Evolutionary conservation across 2,329 filamentous ascomycete genomes (phyloP).

Genomic region (Pestalotiopsis sp.): DNA sequence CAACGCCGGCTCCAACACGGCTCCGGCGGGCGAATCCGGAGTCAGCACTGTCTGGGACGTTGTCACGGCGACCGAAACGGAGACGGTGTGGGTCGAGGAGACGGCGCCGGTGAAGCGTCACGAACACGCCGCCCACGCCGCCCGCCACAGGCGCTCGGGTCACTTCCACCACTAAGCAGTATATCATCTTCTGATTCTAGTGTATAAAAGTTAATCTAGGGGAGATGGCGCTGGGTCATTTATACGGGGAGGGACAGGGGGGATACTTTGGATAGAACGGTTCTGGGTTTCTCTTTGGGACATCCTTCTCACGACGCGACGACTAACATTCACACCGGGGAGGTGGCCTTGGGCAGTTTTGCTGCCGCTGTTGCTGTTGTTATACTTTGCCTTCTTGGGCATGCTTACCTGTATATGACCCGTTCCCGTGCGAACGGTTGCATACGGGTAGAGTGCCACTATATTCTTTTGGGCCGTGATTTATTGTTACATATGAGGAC

Average conservation of each 20-base stretch:
- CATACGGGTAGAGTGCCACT: too few relatives aligned
- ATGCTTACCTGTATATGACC: too few relatives aligned
- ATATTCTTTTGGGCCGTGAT: too few relatives aligned
- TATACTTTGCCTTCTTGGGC: background rate
- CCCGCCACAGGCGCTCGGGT: slow-evolving; percentile 8
- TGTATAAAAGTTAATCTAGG: background rate
- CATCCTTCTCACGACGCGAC: slow-evolving; percentile 3
- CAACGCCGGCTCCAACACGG: background rate
- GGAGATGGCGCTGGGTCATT: background rate
- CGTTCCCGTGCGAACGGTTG: too few relatives aligned
- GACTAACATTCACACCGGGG: background rate
- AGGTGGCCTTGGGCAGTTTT: background rate
- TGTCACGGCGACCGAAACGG: slow-evolving; percentile 9
- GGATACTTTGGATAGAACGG: background rate
- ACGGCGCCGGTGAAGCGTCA: slow-evolving; percentile 6
- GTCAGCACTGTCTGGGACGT: slow-evolving; percentile 6
- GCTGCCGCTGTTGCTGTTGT: background rate
- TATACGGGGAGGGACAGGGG: background rate
- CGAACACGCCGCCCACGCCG: background rate
- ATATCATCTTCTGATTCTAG: background rate
- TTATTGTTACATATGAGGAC: too few relatives aligned
- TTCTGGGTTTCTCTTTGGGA: background rate
- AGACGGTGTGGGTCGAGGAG: background rate
- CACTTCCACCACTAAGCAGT: background rate
- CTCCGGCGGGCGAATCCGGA: background rate